Percentiles rank a stretch among this genome's conserved stretches.
phyloP scores from a whole-genome alignment of 495 filamentous ascomycete species.

The Hypoxylon fuscum region DNA sequence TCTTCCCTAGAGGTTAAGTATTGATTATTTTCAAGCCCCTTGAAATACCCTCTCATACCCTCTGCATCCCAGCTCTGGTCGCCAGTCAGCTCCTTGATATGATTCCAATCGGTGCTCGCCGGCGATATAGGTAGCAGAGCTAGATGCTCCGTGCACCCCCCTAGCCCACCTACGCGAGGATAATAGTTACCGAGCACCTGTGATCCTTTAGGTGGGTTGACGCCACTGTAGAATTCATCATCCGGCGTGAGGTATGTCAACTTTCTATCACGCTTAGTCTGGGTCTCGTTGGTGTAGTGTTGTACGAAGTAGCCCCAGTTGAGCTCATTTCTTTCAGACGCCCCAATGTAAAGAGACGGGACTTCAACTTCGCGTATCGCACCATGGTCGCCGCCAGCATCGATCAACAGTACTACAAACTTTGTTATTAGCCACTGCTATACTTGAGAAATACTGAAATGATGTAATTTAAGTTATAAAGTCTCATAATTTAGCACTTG shows the following conservation, averaged over 20 bases:
- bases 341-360: slow-evolving; percentile 59
- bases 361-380: slow-evolving; percentile 34
- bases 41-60: slow-evolving; percentile 62
- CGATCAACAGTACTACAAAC: slow-evolving; percentile 33
- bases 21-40: slow-evolving; percentile 61
- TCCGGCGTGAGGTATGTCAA: slow-evolving; percentile 48
- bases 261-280: slow-evolving; percentile 52
- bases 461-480: background rate
- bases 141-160: slow-evolving; percentile 62
- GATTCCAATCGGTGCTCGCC: slow-evolving; percentile 56
- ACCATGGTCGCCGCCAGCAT: slow-evolving; percentile 40
- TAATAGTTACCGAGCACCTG: slow-evolving; percentile 57
- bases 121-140: slow-evolving; percentile 56
- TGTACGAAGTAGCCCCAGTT: slow-evolving; percentile 59
- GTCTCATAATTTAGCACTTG: background rate
- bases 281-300: slow-evolving; percentile 52
- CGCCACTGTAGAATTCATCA: slow-evolving; percentile 48
- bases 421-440: background rate
- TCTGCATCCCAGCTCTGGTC: slow-evolving; percentile 56
- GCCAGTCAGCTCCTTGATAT: slow-evolving; percentile 58
- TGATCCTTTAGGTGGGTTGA: slow-evolving; percentile 52
- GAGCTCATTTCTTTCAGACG: slow-evolving; percentile 56
- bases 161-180: slow-evolving; percentile 57
- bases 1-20: slow-evolving; percentile 51
- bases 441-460: background rate